These are phyloP conservation scores for Rosa persica DNA, from an alignment of 306 rosid genomes.

Conservation along the genomic window DNA sequence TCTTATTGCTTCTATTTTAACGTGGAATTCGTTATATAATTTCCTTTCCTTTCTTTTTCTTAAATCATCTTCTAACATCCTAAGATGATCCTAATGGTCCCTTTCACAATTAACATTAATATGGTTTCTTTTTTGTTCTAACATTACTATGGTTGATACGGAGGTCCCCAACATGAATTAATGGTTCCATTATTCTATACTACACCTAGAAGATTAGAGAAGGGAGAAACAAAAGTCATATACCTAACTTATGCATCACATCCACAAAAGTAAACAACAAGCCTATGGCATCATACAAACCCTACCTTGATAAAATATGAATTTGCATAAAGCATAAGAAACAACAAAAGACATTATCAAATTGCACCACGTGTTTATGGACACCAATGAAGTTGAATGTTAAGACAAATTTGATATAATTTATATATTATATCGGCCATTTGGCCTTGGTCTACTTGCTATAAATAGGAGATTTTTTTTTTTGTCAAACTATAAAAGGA, in stretches of 20 bases:
- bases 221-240: neutral
- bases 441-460: slow-evolving; percentile 36
- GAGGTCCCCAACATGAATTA: neutral
- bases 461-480: slow-evolving; percentile 21
- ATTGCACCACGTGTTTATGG: slow-evolving; percentile 22
- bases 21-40: too few relatives aligned
- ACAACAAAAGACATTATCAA: slow-evolving; percentile 40
- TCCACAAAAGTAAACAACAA: slow-evolving; percentile 8
- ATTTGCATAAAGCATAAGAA: slow-evolving; percentile 19
- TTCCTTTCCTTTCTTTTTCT: too few relatives aligned
- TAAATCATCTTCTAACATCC: too few relatives aligned
- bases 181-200: neutral
- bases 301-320: neutral
- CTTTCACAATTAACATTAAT: too few relatives aligned
- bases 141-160: neutral
- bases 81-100: too few relatives aligned
- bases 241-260: slow-evolving; percentile 3
- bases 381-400: slow-evolving; percentile 26
- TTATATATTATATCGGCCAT: neutral
- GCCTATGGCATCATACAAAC: neutral
- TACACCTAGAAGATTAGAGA: neutral
- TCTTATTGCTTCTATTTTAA: too few relatives aligned
- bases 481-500: slow-evolving; percentile 27
- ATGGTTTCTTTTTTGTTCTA: too few relatives aligned
- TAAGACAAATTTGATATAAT: neutral